phyloP scores from a whole-genome alignment of 331 rosid genomes.

The Quercus tomentella region DNA sequence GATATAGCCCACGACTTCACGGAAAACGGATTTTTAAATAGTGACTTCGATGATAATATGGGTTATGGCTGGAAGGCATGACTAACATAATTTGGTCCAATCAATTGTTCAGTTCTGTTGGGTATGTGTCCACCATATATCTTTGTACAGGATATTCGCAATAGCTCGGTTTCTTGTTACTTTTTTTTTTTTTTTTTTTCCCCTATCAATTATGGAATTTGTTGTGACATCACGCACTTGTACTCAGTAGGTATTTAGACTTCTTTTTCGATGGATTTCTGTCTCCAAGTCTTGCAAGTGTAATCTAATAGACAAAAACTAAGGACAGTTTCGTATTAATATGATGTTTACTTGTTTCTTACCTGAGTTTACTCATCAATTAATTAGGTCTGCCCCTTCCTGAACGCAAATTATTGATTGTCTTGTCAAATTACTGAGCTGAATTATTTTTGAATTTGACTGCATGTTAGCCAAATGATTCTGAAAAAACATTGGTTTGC shows the following conservation, averaged over 20 bases:
- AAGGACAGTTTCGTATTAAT: slow-evolving; percentile 27
- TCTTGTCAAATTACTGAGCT: too few relatives aligned
- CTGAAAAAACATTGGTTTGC: too few relatives aligned
- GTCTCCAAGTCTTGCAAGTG: slow-evolving; percentile 53
- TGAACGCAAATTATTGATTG: too few relatives aligned
- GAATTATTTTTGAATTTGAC: too few relatives aligned
- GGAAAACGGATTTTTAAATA: slow-evolving; percentile 64
- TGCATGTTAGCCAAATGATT: too few relatives aligned
- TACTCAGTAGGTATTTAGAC: slow-evolving; percentile 46
- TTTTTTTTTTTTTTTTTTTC: not conserved
- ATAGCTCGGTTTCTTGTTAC: slow-evolving; percentile 20
- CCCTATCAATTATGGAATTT: slow-evolving; percentile 33
- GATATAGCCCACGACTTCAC: slow-evolving; percentile 67
- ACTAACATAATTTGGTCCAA: slow-evolving; percentile 49
- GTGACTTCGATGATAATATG: slow-evolving; percentile 76
- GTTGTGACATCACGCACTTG: slow-evolving; percentile 33
- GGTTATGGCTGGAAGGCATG: slow-evolving; percentile 78
- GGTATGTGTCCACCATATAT: slow-evolving; percentile 36
- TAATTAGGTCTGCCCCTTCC: not conserved
- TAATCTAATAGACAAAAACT: slow-evolving; percentile 48
- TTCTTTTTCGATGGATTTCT: slow-evolving; percentile 25
- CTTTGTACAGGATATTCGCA: slow-evolving; percentile 68
- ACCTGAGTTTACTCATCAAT: not conserved
- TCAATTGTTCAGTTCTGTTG: slow-evolving; percentile 35
- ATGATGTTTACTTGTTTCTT: slow-evolving; percentile 11